phyloP scores from a whole-genome alignment of 176 grass and related monocot genomes.

The Aechmea fasciata region DNA sequence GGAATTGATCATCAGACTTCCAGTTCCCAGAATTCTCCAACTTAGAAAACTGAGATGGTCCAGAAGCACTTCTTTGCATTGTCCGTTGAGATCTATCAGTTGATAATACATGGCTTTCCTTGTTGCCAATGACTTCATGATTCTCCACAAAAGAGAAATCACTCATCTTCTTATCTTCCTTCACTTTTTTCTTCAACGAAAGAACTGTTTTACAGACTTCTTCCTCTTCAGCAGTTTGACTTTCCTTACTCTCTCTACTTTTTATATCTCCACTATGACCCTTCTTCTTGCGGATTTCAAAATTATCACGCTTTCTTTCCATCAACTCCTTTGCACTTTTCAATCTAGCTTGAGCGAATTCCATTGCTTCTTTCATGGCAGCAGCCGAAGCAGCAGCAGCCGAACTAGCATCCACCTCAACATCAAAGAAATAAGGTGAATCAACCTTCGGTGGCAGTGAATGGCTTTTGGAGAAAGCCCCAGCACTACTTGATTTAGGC shows the following conservation, averaged over 20 bases:
- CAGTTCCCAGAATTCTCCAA: conserved; percentile 53
- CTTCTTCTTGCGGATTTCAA: conserved; percentile 46
- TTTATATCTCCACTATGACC: conserved; percentile 29
- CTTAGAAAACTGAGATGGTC: conserved; percentile 25
- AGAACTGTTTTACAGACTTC: conserved; percentile 26
- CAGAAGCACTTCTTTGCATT: conserved; percentile 13
- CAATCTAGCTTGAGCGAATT: conserved; percentile 83
- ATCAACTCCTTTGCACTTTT: conserved; percentile 91
- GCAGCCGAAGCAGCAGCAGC: conserved; percentile 42
- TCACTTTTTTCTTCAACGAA: conserved; percentile 14
- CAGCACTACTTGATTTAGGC: conserved; percentile 9
- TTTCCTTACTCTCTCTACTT: conserved; percentile 31
- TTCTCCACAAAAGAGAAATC: conserved; percentile 21
- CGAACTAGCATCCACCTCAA: conserved; percentile 51
- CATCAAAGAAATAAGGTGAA: conserved; percentile 31
- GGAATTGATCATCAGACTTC: conserved; percentile 62
- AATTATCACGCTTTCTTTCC: conserved; percentile 58
- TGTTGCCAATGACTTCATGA: conserved; percentile 7
- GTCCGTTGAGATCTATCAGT: conserved; percentile 27
- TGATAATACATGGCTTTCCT: conserved; percentile 24
- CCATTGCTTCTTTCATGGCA: conserved; percentile 92
- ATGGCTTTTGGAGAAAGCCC: conserved; percentile 23
- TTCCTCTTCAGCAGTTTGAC: conserved; percentile 25
- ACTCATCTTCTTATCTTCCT: conserved; percentile 28
- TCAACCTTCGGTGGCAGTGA: conserved; percentile 17